phyloP scores from a whole-genome alignment of 2,329 filamentous ascomycete genomes.

The Colletotrichum trifolii region DNA sequence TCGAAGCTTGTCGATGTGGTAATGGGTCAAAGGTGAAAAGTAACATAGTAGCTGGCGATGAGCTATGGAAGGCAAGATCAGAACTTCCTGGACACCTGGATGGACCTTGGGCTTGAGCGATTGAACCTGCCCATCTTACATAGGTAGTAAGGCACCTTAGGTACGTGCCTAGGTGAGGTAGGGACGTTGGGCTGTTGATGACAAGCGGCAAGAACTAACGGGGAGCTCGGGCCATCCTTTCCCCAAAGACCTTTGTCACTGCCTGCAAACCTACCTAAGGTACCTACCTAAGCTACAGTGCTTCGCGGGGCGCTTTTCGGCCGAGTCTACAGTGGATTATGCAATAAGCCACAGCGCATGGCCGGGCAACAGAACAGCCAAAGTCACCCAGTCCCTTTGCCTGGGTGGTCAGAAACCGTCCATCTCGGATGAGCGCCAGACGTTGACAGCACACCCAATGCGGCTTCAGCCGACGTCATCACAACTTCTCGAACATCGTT shows the following conservation, averaged over 20 bases:
- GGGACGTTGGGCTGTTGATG: background rate
- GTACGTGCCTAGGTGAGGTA: background rate
- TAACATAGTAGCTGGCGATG: background rate
- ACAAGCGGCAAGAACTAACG: slow-evolving; percentile 1
- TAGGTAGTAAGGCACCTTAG: background rate
- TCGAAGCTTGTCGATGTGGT: slow-evolving; percentile 19
- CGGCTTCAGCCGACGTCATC: slow-evolving; percentile 35
- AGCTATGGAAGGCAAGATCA: background rate
- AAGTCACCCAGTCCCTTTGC: background rate
- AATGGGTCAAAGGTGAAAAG: background rate
- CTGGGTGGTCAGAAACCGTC: background rate
- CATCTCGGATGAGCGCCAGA: slow-evolving; percentile 27
- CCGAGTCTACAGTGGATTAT: slow-evolving; percentile 30
- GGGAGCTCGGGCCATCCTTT: slow-evolving; percentile 17
- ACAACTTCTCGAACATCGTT: slow-evolving; percentile 13
- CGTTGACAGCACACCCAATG: slow-evolving; percentile 26
- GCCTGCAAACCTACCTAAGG: background rate
- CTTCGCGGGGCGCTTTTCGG: slow-evolving; percentile 22
- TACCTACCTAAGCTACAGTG: slow-evolving; percentile 3
- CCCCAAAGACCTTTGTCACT: background rate
- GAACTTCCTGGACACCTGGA: no score
- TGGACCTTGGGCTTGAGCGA: no score
- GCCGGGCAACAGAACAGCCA: background rate
- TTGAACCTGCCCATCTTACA: background rate
- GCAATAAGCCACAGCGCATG: slow-evolving; percentile 14